Percentiles rank a stretch among this genome's conserved stretches.
These are phyloP conservation scores for Bacterosira constricta DNA, from an alignment of 108 stramenopile genomes.

Conservation along the genomic window DNA sequence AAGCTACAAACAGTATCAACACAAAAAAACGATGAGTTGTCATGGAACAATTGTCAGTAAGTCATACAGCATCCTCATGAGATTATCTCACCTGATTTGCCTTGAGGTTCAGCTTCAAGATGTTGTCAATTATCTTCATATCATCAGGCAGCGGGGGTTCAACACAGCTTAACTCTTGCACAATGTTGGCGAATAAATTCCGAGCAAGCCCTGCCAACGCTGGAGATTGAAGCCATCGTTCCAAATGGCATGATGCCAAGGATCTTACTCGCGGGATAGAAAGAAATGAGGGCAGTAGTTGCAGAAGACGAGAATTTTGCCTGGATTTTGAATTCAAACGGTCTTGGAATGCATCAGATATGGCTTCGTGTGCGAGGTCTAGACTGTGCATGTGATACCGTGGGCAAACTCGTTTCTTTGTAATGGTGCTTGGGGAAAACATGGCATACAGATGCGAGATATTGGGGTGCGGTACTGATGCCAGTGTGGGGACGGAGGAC, in stretches of 20 bases:
- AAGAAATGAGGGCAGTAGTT: slow-evolving; percentile 57
- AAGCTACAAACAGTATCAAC: slow-evolving; percentile 21
- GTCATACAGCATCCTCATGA: neutral
- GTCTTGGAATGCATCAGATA: slow-evolving; percentile 50
- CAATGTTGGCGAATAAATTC: slow-evolving; percentile 60
- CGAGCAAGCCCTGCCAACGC: slow-evolving; percentile 76
- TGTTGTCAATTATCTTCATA: slow-evolving; percentile 60
- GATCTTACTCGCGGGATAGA: slow-evolving; percentile 60
- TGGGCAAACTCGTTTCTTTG: slow-evolving; percentile 49
- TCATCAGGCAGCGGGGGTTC: slow-evolving; percentile 73
- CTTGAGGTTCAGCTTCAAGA: slow-evolving; percentile 73
- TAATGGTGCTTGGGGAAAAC: slow-evolving; percentile 33
- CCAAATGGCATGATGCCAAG: slow-evolving; percentile 59
- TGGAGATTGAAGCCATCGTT: slow-evolving; percentile 84
- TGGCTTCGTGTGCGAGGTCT: slow-evolving; percentile 46
- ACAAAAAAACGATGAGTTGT: neutral
- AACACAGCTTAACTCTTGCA: slow-evolving; percentile 47
- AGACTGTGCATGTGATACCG: slow-evolving; percentile 64
- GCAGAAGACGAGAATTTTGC: slow-evolving; percentile 76
- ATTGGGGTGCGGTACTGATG: no score
- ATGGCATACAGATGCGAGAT: neutral
- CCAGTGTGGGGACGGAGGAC: no score
- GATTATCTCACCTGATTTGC: slow-evolving; percentile 57
- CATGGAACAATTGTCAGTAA: neutral
- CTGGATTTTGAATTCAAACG: slow-evolving; percentile 74